Percentiles rank a stretch among this genome's conserved stretches.
Evolutionary conservation across 345 rosid species (phyloP).

Genomic region (Linum usitatissimum): DNA sequence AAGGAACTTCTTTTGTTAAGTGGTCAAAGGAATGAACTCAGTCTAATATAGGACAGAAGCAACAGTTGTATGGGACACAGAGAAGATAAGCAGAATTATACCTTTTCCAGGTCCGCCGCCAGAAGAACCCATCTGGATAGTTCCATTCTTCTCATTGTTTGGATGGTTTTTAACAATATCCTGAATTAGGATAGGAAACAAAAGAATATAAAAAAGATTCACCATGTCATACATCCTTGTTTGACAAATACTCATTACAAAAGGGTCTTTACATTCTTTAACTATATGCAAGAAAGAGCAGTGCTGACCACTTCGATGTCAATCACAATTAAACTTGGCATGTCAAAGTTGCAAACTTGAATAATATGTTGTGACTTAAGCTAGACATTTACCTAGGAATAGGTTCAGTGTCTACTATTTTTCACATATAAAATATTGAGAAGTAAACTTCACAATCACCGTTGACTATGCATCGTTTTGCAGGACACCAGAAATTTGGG

Average conservation of each 20-base stretch:
- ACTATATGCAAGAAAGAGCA: background rate
- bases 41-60: background rate
- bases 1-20: constrained; percentile 10
- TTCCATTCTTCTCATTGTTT: constrained; percentile 24
- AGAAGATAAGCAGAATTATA: constrained; percentile 9
- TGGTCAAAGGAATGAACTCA: background rate
- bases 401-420: too few species aligned
- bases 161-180: constrained; percentile 17
- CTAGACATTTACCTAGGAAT: too few species aligned
- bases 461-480: background rate
- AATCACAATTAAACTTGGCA: background rate
- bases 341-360: background rate
- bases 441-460: background rate
- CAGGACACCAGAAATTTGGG: background rate
- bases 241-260: background rate
- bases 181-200: constrained; percentile 20
- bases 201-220: constrained; percentile 1
- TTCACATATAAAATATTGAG: background rate
- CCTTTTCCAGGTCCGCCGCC: constrained; percentile 24
- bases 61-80: background rate
- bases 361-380: background rate
- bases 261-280: background rate
- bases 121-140: constrained; percentile 11
- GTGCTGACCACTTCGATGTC: background rate
- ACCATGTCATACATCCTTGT: too few species aligned